A percentile compares a stretch with the other conserved stretches of the same genome.
phyloP scores from a whole-genome alignment of 352 stramenopile species.

The Blastocystis sp. region DNA sequence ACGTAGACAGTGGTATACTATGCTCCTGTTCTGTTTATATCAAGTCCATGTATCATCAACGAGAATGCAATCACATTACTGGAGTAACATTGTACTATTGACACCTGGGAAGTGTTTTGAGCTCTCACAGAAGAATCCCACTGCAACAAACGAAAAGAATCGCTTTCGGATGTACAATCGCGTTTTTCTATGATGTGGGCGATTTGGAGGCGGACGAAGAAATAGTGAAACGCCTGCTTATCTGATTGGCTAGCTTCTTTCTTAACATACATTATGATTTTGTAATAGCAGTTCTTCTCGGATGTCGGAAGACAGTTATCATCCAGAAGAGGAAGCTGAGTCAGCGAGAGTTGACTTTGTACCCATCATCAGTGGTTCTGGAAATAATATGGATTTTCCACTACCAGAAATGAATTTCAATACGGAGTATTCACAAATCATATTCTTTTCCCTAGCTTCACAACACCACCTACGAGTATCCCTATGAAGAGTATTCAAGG shows the following conservation, averaged over 20 bases:
- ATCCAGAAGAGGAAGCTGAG: background rate
- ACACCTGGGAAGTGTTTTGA: too few relatives aligned
- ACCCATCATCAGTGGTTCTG: background rate
- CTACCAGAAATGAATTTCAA: background rate
- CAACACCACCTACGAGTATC: background rate
- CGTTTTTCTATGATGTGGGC: too few relatives aligned
- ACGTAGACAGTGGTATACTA: too few relatives aligned
- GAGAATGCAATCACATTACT: too few relatives aligned
- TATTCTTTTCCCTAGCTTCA: background rate
- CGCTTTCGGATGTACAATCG: too few relatives aligned
- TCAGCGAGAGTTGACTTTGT: background rate
- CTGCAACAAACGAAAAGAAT: too few relatives aligned
- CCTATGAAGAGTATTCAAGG: background rate
- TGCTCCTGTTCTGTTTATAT: too few relatives aligned
- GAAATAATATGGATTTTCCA: background rate
- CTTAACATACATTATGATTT: background rate
- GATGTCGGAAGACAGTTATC: conserved; percentile 34
- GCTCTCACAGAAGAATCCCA: too few relatives aligned
- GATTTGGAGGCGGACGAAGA: conserved; percentile 43
- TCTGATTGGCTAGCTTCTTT: background rate
- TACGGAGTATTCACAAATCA: background rate
- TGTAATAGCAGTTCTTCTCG: too few relatives aligned
- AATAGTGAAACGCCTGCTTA: background rate
- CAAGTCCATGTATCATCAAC: too few relatives aligned
- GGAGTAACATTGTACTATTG: too few relatives aligned